These are phyloP conservation scores for Barnettozyma botsteinii DNA, from an alignment of 805 yeast species.

Conservation along the genomic window DNA sequence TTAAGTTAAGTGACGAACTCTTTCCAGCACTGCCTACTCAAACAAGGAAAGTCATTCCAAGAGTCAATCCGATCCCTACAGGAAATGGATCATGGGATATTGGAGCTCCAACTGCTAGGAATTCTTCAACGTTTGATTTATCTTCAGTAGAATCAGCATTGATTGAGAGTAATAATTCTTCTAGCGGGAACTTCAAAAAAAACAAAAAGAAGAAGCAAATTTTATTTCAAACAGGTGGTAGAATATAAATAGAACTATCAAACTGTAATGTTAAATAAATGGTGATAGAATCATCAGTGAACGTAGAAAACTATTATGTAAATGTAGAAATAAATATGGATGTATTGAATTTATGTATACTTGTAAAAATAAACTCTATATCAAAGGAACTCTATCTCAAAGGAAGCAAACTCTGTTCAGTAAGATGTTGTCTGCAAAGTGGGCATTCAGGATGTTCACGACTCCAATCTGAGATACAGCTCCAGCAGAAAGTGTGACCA, in stretches of 20 bases:
- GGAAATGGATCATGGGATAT: constrained; percentile 33
- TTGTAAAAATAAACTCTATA: too few relatives aligned
- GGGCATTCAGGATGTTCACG: constrained; percentile 88
- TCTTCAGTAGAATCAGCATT: constrained; percentile 17
- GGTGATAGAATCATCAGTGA: too few relatives aligned
- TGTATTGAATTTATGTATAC: neutral
- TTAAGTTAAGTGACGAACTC: constrained; percentile 25
- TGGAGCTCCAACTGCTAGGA: constrained; percentile 10
- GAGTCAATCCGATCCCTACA: constrained; percentile 49
- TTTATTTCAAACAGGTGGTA: constrained; percentile 46
- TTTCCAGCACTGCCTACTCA: constrained; percentile 45
- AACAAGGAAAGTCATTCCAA: constrained; percentile 43
- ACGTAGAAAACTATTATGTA: too few relatives aligned
- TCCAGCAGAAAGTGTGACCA: constrained; percentile 94
- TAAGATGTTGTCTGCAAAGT: constrained; percentile 68
- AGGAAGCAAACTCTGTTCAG: constrained; percentile 26
- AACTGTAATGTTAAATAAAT: too few relatives aligned
- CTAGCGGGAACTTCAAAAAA: constrained; percentile 23
- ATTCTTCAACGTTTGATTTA: constrained; percentile 11
- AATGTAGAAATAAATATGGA: neutral
- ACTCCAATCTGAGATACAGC: constrained; percentile 84
- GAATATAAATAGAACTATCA: too few relatives aligned
- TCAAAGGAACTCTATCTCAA: constrained; percentile 18
- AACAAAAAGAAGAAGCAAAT: constrained; percentile 48
- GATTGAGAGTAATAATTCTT: constrained; percentile 16